Evolutionary conservation across 164 flowering plant species (phyloP).

Genomic region (Stephania yunnanensis): DNA sequence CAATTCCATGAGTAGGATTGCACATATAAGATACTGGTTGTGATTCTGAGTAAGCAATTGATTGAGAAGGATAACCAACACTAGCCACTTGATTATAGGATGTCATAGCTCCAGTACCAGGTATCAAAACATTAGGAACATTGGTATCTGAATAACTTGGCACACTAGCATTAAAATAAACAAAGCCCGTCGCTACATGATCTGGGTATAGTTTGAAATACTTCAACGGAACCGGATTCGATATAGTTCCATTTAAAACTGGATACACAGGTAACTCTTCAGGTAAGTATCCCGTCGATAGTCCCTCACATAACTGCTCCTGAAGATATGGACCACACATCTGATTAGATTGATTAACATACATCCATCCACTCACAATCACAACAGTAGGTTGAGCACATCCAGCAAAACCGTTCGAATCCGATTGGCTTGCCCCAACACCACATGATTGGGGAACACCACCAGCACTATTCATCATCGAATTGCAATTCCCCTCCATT

Average conservation of each 20-base stretch:
- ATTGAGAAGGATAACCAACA: conserved; percentile 14
- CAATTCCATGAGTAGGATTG: conserved; percentile 6
- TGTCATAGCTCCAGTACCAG: conserved; percentile 13
- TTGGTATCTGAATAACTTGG: conserved; percentile 9
- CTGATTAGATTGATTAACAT: conserved; percentile 66
- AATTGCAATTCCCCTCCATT: conserved; percentile 36
- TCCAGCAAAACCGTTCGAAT: conserved; percentile 23
- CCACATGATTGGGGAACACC: conserved; percentile 20
- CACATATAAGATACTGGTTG: conserved; percentile 13
- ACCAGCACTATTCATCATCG: conserved; percentile 24
- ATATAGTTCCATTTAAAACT: conserved; percentile 48
- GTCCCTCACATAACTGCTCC: conserved; percentile 78
- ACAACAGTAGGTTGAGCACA: conserved; percentile 31
- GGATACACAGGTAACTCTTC: conserved; percentile 90
- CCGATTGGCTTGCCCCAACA: conserved; percentile 19
- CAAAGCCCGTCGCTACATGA: conserved; percentile 76
- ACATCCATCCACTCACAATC: conserved; percentile 90
- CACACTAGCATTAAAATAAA: conserved; percentile 25
- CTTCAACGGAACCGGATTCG: conserved; percentile 68
- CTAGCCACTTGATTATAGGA: conserved; percentile 14
- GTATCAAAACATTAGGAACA: conserved; percentile 9
- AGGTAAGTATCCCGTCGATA: conserved; percentile 81
- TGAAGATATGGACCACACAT: conserved; percentile 94
- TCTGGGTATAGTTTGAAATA: conserved; percentile 79
- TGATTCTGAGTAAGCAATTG: conserved; percentile 6